Percentiles rank a stretch among this genome's conserved stretches.
phyloP scores from a whole-genome alignment of 106 monocot genomes.

The Narthecium ossifragum region DNA sequence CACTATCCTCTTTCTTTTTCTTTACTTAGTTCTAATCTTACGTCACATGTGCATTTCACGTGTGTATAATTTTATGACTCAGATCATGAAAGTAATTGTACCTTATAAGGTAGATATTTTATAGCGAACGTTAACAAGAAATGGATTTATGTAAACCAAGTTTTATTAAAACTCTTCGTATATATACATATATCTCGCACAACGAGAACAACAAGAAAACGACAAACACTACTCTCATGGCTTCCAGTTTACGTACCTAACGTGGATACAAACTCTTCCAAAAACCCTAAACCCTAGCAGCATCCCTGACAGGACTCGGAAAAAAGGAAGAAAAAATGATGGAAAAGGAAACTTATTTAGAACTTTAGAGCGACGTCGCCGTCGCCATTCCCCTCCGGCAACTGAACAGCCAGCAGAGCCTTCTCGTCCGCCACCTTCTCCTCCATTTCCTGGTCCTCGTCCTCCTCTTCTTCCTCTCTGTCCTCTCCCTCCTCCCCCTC shows the following conservation, averaged over 20 bases:
- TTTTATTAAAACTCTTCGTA: too few species aligned
- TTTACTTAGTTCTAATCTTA: too few species aligned
- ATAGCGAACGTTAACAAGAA: too few species aligned
- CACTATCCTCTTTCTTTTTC: too few species aligned
- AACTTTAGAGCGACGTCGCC: conserved; percentile 1
- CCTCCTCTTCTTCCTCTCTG: conserved; percentile 20
- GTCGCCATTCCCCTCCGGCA: background rate
- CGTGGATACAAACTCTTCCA: background rate
- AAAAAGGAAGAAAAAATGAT: background rate
- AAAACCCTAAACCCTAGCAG: conserved; percentile 7
- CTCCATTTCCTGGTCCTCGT: conserved; percentile 7
- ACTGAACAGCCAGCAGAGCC: too few species aligned
- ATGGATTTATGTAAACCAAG: too few species aligned
- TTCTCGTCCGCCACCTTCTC: conserved; percentile 8
- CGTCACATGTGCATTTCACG: too few species aligned
- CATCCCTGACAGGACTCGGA: too few species aligned
- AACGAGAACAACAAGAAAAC: background rate
- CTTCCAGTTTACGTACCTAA: background rate
- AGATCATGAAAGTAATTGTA: too few species aligned
- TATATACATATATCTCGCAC: too few species aligned
- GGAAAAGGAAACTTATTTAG: background rate
- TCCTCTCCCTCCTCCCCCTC: conserved; percentile 38
- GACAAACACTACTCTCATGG: background rate
- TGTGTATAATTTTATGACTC: too few species aligned
- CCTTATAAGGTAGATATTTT: too few species aligned